Percentiles rank a stretch among this genome's conserved stretches.
These are phyloP conservation scores for Trichocladium uniseriatum DNA, from an alignment of 495 filamentous ascomycete species.

Conservation along the genomic window DNA sequence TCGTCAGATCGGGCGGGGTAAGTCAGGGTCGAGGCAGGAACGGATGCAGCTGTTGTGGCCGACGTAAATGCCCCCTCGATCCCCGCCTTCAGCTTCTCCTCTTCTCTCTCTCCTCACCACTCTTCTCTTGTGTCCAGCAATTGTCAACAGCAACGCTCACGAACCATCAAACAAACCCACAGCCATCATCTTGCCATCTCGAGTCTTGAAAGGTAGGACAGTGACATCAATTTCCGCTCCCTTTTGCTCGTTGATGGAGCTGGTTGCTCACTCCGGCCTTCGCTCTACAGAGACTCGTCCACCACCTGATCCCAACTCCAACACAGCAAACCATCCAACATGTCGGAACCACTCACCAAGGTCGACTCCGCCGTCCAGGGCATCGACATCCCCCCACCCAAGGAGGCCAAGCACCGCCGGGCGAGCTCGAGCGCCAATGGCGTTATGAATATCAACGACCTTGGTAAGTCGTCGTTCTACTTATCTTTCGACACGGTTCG, in stretches of 20 bases:
- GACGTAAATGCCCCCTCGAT: constrained; percentile 3
- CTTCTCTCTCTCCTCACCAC: constrained; percentile 19
- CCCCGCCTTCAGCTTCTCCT: constrained; percentile 14
- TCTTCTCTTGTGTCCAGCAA: no score
- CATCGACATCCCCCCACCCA: constrained; percentile 49
- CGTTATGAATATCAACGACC: constrained; percentile 74
- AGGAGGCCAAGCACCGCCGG: constrained; percentile 48
- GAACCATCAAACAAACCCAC: neutral
- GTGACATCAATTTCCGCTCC: neutral
- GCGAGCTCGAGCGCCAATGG: constrained; percentile 55
- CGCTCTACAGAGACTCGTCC: constrained; percentile 2
- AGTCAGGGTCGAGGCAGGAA: constrained; percentile 24
- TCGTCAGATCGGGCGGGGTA: constrained; percentile 31
- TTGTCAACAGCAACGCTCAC: constrained; percentile 7
- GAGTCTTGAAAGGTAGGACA: neutral
- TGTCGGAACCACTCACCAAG: constrained; percentile 67
- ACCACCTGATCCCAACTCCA: constrained; percentile 7
- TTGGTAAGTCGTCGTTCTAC: constrained; percentile 49
- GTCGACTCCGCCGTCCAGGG: constrained; percentile 82
- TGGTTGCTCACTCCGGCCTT: constrained; percentile 1
- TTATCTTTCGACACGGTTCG: constrained; percentile 7
- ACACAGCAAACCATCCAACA: constrained; percentile 30
- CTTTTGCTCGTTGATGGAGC: neutral
- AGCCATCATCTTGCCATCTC: neutral
- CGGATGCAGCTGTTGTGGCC: constrained; percentile 1